Base-by-base conservation (phyloP, 176 grass and related monocot species). In the Stipa capillata region DNA sequence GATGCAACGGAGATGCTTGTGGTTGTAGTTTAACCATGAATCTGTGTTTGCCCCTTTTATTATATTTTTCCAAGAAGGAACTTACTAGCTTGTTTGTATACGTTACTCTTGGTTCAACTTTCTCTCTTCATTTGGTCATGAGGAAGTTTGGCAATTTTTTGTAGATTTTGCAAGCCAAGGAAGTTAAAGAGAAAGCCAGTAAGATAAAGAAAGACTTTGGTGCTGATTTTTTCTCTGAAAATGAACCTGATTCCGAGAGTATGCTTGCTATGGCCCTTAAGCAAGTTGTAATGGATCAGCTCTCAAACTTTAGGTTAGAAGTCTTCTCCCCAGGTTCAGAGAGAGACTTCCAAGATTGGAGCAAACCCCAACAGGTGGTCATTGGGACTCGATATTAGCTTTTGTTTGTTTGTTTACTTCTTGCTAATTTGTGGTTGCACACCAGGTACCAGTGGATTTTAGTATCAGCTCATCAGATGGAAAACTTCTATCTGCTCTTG, bases 261-360 rank as follows among this genome's bases (percentile, higher is more conserved):
- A 82, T 92, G 57, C 77, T 97, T 35, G 87, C 87, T 18, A 88
- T 84, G 90, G 89, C 87, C 16, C 90, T 93, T 76, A 84, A 86
- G 41, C 93, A 97, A 82, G 90, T 93, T 59, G 80, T 90, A 18
- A 65, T 97, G 72, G 43, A 88, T 63, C 70, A 70, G 40, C 25
- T 92, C 18, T 92, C 79, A 72, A 97, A 81, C 54, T 93, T 93
- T 83, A 79, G 37, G 16, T 83, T 97, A 17, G 61, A 83, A 21
- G 48, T 89, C 15, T 90, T 90, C 64, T 27, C 69, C 58, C 87
- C 85, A 56, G 90, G 85, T 32, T 81, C 85, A 6, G 55, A 86
- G 64, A 97, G 85, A 78, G 76, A 84, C 20, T 69, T 78, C 33
- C 60, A 88, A 69, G 65, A 90, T 86, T 43, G 92, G 33, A 64